Evolutionary conservation across 768 basidiomycete species (phyloP), one percentile per base, ranked within the genome.

Genomic region (Russula lepida): DNA sequence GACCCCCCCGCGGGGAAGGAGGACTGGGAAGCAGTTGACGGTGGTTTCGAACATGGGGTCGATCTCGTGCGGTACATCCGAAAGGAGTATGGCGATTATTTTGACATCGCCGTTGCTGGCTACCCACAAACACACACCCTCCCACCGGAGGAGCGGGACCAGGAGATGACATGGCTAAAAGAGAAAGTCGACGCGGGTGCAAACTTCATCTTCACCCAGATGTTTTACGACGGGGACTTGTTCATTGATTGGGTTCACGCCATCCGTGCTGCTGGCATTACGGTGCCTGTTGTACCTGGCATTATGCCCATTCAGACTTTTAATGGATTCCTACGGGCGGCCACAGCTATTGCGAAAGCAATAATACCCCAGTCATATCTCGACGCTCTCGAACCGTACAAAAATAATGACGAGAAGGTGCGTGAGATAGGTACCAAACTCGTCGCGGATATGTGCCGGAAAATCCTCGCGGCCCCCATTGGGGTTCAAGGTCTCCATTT

Each of bases 161-260:
- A 81, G 56, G 95, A 98, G 73, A 85, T 97, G 74, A 74, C 79
- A 60, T 95, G 81, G 72, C 79, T 97, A 64, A 95, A 95, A 74
- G 85, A 89, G 65, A 98, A 98, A 74, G 75, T 95, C 60, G 93
- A 95, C 65, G 89, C 85, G 11, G 94, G 95, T 41, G 89, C 86
- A 63, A 80, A 84, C 71, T 91, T 95, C 75, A 97, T 98, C 74
- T 97, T 98, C 78, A 97, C 95, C 0, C 95, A 98, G 73, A 93
- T 98, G 92, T 98, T 98, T 77, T 97, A 95, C 75, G 95, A 97
- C 68, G 85, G 88, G 51, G 81, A 91, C 35, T 70, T 98, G 67
- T 98, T 99, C 76, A 84, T 97, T 69, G 78, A 79, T 53, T 99
- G 97, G 97, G 94, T 90, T 43, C 84, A 84, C 63, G 77, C 82